A percentile compares a stretch with the other conserved stretches of the same genome.
phyloP scores from a whole-genome alignment of 495 filamentous ascomycete species.

The Chaetomium tenue region DNA sequence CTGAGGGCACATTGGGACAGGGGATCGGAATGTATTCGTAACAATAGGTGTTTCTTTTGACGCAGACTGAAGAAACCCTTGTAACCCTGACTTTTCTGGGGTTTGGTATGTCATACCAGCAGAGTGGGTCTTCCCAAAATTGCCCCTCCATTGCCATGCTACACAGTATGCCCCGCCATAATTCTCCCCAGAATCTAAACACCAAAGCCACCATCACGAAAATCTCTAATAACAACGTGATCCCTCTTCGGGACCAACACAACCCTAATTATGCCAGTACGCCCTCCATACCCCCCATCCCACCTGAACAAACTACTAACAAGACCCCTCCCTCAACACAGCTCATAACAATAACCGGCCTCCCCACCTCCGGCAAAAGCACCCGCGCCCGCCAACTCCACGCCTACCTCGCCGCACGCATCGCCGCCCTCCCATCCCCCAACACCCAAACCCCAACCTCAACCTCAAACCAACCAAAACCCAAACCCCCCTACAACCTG shows the following conservation, averaged over 20 bases:
- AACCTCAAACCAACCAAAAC: neutral
- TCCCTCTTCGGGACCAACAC: neutral
- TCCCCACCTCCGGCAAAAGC: conserved; percentile 90
- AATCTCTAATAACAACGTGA: neutral
- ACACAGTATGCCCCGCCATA: conserved; percentile 13
- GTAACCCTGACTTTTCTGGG: neutral
- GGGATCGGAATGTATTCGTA: too few species aligned
- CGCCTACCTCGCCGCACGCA: conserved; percentile 58
- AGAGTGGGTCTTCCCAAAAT: neutral
- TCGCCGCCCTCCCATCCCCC: conserved; percentile 36
- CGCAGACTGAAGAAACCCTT: neutral
- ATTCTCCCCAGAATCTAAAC: conserved; percentile 2
- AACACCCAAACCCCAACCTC: conserved; percentile 16
- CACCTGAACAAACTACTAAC: neutral
- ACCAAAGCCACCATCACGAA: neutral
- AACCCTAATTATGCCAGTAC: conserved; percentile 13
- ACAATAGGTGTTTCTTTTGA: too few species aligned
- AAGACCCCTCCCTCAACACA: conserved; percentile 36
- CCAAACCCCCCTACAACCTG: conserved; percentile 51
- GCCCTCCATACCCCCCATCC: neutral
- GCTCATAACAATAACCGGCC: conserved; percentile 92
- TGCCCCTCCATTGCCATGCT: conserved; percentile 1
- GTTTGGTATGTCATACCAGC: neutral
- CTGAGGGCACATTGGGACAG: too few species aligned
- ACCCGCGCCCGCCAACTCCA: conserved; percentile 79